phyloP scores from a whole-genome alignment of 1,139 yeast species.

The Kluyveromyces sp. region DNA sequence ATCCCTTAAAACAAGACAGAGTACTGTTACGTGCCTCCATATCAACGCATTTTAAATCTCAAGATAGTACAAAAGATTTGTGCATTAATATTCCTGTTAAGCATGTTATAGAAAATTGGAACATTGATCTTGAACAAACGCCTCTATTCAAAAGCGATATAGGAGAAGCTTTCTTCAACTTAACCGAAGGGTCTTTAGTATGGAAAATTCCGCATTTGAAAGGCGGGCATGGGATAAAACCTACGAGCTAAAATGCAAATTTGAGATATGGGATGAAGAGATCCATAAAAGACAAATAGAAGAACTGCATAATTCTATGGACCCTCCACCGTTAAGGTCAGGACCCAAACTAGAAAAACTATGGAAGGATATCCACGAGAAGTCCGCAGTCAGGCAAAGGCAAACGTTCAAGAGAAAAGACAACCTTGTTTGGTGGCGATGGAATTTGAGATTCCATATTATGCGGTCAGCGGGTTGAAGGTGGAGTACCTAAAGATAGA shows the following conservation, averaged over 20 bases:
- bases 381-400: constrained; percentile 28
- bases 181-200: constrained; percentile 51
- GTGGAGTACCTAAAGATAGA: constrained; percentile 64
- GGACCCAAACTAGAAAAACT: constrained; percentile 33
- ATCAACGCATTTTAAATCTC: constrained; percentile 56
- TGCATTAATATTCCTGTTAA: constrained; percentile 53
- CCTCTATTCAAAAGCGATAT: constrained; percentile 60
- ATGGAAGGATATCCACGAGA: constrained; percentile 30
- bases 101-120: constrained; percentile 30
- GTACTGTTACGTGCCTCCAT: constrained; percentile 29
- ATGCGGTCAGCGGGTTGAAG: constrained; percentile 63
- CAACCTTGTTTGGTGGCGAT: constrained; percentile 39
- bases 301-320: constrained; percentile 36
- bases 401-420: constrained; percentile 6
- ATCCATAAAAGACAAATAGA: constrained; percentile 44
- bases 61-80: constrained; percentile 52
- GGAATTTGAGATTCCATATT: constrained; percentile 59
- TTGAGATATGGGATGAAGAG: constrained; percentile 48
- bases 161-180: constrained; percentile 59
- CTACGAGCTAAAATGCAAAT: constrained; percentile 55
- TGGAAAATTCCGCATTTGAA: constrained; percentile 54
- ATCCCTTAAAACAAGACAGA: constrained; percentile 7
- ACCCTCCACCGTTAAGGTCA: constrained; percentile 33
- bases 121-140: constrained; percentile 39
- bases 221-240: constrained; percentile 44